A percentile compares a stretch with the other conserved stretches of the same genome.
Evolutionary conservation across 768 basidiomycete genomes (phyloP).

Genomic region (Lactarius quietus): DNA sequence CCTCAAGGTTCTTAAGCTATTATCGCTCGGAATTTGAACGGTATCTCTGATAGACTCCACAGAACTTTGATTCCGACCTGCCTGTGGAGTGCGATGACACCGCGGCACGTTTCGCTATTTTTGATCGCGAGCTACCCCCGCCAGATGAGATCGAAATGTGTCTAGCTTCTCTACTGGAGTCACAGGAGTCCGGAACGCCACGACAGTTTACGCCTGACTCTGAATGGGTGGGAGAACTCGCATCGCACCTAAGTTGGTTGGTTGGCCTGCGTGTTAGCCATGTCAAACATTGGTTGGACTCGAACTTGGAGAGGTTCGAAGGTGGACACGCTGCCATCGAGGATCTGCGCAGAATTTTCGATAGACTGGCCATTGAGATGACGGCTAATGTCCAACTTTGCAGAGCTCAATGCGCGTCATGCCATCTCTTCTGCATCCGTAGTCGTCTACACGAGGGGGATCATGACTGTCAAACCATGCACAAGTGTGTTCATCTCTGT

Average conservation of each 20-base stretch:
- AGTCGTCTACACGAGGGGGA: constrained; percentile 42
- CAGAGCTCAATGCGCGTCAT: constrained; percentile 43
- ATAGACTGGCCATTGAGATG: constrained; percentile 44
- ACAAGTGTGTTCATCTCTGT: constrained; percentile 45
- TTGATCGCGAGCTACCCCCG: constrained; percentile 24
- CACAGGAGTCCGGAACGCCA: constrained; percentile 33
- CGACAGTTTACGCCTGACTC: constrained; percentile 40
- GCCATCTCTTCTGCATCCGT: constrained; percentile 48
- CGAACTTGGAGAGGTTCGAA: constrained; percentile 48
- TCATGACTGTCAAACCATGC: constrained; percentile 51
- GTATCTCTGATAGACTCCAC: background rate
- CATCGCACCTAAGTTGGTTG: constrained; percentile 37
- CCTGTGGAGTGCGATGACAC: constrained; percentile 40
- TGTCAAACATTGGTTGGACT: constrained; percentile 50
- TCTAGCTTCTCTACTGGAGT: constrained; percentile 27
- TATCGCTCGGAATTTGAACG: no score
- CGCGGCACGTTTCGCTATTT: constrained; percentile 34
- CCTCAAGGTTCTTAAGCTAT: constrained; percentile 47
- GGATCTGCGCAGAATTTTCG: constrained; percentile 43
- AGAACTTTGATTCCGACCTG: constrained; percentile 54
- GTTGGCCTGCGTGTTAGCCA: constrained; percentile 45
- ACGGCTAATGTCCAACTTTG: constrained; percentile 48
- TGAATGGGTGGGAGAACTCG: constrained; percentile 41
- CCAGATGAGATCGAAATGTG: constrained; percentile 29
- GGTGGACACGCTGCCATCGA: constrained; percentile 43